A percentile compares a stretch with the other conserved stretches of the same genome.
Conservation (phyloP, 192 early-diverging fungal genomes). For the Fimicolochytrium jonesii region DNA sequence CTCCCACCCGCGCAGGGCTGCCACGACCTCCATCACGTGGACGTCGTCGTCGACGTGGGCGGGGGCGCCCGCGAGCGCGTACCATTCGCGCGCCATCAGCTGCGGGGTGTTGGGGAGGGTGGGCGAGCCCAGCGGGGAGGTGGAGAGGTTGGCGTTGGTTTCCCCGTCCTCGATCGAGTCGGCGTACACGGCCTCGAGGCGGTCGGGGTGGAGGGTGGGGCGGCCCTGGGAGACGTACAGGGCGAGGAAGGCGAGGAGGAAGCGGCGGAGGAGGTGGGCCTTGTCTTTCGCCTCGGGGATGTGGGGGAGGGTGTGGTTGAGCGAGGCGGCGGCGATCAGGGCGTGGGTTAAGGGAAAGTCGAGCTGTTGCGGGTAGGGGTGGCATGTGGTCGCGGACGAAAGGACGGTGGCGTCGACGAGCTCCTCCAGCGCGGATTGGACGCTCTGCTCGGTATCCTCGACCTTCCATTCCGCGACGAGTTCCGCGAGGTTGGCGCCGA, state of each 20-base stretch:
- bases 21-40: slow-evolving; percentile 11
- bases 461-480: slow-evolving; percentile 9
- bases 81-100: slow-evolving; percentile 14
- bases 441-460: neutral
- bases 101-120: slow-evolving; percentile 1
- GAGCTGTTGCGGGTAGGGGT: slow-evolving; percentile 11
- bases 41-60: slow-evolving; percentile 15
- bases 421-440: slow-evolving; percentile 6
- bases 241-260: neutral
- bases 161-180: neutral
- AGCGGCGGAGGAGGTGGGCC: neutral
- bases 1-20: slow-evolving; percentile 1
- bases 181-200: slow-evolving; percentile 7
- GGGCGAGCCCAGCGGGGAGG: slow-evolving; percentile 13
- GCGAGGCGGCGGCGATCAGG: slow-evolving; percentile 2
- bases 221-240: slow-evolving; percentile 19
- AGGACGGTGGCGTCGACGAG: slow-evolving; percentile 5
- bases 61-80: slow-evolving; percentile 4
- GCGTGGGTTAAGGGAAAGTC: slow-evolving; percentile 12
- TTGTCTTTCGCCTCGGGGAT: neutral
- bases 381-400: neutral
- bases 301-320: neutral
- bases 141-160: neutral
- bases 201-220: slow-evolving; percentile 14
- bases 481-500: neutral